Base-by-base conservation (phyloP, 495 filamentous ascomycete genomes). In the Trichoderma reesei region DNA sequence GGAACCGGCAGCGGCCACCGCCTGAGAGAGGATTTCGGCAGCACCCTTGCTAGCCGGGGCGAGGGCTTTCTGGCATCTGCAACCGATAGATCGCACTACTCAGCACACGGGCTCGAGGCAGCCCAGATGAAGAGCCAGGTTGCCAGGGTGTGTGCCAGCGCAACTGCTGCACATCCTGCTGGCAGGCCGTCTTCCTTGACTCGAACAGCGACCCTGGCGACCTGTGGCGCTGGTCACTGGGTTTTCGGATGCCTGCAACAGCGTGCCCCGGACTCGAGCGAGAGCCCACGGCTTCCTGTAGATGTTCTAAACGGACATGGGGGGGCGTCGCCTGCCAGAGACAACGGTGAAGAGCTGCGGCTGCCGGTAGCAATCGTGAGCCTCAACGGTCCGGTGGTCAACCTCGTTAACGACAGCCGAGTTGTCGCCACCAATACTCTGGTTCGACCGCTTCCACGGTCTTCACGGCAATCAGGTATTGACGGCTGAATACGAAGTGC, bases 201-300 rank as follows among this genome's bases (percentile, higher is more conserved):
- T 56, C 51, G 51, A 31, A 56, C 42, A 46, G 16, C 14, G 51
- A 56, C 51, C 51, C 51, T 7, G 51, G 51, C 51, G 26, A 26
- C 51, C 51, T 56, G 51, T 56, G 51, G 51, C 51, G 13, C 51
- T 26, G 51, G 51, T 56, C 51, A 56, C 51, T n/a, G 10, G 51
- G 51, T 56, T 56, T 56, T 18, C 51, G 51, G 51, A 56, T 56
- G 31, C 5, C 18, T 56, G 51, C 51, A 26, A 56, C 51, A 56
- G 51, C 51, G 20, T 56, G 42, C 51, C 51, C 51, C 51, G 51
- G 51, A 56, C 51, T 56, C 51, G 51, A 56, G 51, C 51, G 51
- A 56, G 51, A 56, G 51, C 51, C 51, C 51, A 33, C 7, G 51
- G 16, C n/a, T 16, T 18, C 14, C n/a, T 6, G 51, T 56, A 56